Base-by-base conservation (phyloP, 352 stramenopile genomes). In the Phytophthora sp. region DNA sequence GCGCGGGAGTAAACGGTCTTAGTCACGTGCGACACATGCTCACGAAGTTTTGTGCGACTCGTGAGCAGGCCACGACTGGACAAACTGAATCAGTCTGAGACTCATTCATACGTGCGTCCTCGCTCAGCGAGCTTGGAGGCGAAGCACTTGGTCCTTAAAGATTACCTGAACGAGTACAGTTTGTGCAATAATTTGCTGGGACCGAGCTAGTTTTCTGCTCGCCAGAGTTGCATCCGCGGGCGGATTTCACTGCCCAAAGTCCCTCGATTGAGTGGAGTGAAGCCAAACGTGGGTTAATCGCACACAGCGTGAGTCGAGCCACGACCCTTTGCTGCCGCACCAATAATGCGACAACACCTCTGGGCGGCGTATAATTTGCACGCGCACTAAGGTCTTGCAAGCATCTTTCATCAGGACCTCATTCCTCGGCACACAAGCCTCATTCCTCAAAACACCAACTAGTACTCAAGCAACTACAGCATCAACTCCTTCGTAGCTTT, bases 371-470 rank as follows among this genome's bases (percentile, higher is more conserved):
- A n/a, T n/a, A n/a, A n/a, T n/a, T n/a, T n/a, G n/a, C n/a, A n/a
- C n/a, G n/a, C n/a, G n/a, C n/a, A n/a, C n/a, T n/a, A n/a, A n/a
- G n/a, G n/a, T n/a, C n/a, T n/a, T n/a, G n/a, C n/a, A n/a, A n/a
- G n/a, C n/a, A n/a, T n/a, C n/a, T n/a, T 41, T 48, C 35, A 24
- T 42, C 11, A 1, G 48, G 30, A 42, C 32, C 12, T 27, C 34
- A 17, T 23, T 28, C 3, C 12, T 55, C 32, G 12, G 38, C 17
- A 21, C 7, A 54, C 30, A 23, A 13, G n/a, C 30, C 30, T 69
- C 39, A 70, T 70, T 70, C 26, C 56, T 66, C 45, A 62, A 71
- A 57, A 62, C 21, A 42, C 46, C 55, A 57, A 7, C 34, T 46
- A 54, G 31, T 41, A 27, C 6, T 17, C 53, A 62, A 55, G 21